phyloP scores from a whole-genome alignment of 345 rosid genomes.

The Eucalyptus globulus region DNA sequence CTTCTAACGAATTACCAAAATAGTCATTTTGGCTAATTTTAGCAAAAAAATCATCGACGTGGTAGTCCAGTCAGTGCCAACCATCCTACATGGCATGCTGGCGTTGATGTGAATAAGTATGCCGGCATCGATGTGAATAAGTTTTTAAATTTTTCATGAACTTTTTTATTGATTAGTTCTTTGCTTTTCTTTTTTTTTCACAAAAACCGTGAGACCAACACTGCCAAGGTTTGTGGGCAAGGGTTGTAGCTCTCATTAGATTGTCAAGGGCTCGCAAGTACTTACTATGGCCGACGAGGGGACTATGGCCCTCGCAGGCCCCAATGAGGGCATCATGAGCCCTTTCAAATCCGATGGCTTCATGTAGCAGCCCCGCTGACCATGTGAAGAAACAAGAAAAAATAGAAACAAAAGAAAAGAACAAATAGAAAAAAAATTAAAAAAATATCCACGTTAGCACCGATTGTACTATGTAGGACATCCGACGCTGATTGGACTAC shows the following conservation, averaged over 20 bases:
- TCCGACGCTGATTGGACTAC: accelerated
- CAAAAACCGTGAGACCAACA: neutral
- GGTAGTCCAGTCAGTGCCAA: accelerated
- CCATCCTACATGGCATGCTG: accelerated
- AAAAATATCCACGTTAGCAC: accelerated
- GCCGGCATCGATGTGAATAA: accelerated
- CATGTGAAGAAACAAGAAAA: neutral
- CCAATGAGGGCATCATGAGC: neutral
- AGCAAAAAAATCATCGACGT: too few relatives aligned
- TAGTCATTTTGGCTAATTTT: neutral
- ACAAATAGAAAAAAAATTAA: too few relatives aligned
- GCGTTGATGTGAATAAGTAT: too few relatives aligned
- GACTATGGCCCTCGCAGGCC: neutral
- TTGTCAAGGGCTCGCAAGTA: neutral
- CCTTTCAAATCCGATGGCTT: neutral
- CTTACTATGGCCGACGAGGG: neutral
- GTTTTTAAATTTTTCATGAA: neutral
- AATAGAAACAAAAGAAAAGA: too few relatives aligned
- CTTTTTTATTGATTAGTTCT: neutral
- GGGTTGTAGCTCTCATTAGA: too few relatives aligned
- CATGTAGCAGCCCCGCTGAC: neutral
- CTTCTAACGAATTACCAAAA: too few relatives aligned
- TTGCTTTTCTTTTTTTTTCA: too few relatives aligned
- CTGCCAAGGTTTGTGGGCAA: neutral
- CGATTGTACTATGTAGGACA: neutral